Evolutionary conservation across 805 yeast species (phyloP).

Genomic region (Candida glaebosa): DNA sequence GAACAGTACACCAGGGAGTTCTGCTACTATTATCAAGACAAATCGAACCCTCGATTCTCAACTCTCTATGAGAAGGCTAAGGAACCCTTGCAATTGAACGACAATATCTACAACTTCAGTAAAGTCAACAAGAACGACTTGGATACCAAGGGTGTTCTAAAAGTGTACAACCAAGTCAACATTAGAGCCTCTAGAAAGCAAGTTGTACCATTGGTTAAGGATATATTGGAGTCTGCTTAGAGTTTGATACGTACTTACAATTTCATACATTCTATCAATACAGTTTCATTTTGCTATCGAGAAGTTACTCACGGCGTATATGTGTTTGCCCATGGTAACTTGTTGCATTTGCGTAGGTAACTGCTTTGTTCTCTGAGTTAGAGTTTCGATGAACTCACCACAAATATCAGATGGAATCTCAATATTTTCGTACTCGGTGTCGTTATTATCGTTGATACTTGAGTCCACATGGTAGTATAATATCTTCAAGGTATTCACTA

Average conservation of each 20-base stretch:
- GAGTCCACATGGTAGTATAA: slow-evolving; percentile 17
- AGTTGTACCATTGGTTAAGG: slow-evolving; percentile 64
- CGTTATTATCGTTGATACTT: slow-evolving; percentile 15
- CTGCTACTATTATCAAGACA: slow-evolving; percentile 19
- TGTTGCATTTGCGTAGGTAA: slow-evolving; percentile 16
- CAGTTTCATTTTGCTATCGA: slow-evolving; percentile 2
- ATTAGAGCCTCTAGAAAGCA: slow-evolving; percentile 75
- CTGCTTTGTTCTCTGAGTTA: slow-evolving; percentile 13
- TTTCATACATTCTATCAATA: slow-evolving; percentile 4
- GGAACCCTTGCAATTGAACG: slow-evolving; percentile 21
- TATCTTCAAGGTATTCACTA: slow-evolving; percentile 26
- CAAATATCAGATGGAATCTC: slow-evolving; percentile 14
- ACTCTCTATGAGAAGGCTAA: slow-evolving; percentile 18
- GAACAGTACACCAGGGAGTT: slow-evolving; percentile 33
- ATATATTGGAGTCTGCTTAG: slow-evolving; percentile 19
- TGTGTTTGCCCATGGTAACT: slow-evolving; percentile 7
- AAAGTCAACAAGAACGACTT: slow-evolving; percentile 7
- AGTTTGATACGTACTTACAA: too few species aligned
- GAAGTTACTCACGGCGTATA: not conserved
- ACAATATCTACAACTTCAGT: slow-evolving; percentile 20
- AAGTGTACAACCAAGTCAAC: slow-evolving; percentile 45
- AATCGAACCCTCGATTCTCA: slow-evolving; percentile 12
- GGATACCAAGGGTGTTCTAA: slow-evolving; percentile 14
- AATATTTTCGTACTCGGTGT: slow-evolving; percentile 13
- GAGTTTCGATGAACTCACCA: slow-evolving; percentile 12